Evolutionary conservation across 2,329 filamentous ascomycete genomes (phyloP).

Genomic region (Monosporascus sp.): DNA sequence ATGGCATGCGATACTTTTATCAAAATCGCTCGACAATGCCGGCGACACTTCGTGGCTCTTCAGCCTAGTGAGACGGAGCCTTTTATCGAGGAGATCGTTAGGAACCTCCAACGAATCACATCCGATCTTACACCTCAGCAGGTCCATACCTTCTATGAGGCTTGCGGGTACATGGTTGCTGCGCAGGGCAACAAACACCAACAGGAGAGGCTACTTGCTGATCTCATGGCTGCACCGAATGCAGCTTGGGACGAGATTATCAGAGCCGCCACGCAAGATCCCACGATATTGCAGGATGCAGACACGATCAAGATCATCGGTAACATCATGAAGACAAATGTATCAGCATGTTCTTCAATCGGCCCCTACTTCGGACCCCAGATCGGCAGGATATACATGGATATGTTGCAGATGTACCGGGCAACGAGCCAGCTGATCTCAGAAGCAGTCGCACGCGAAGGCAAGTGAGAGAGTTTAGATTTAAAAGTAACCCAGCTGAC

Average conservation of each 20-base stretch:
- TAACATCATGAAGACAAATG: slow-evolving; percentile 99
- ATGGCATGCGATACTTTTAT: slow-evolving; percentile 99
- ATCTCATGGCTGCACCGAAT: slow-evolving; percentile 92
- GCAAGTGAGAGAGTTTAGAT: slow-evolving; percentile 38
- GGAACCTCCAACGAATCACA: slow-evolving; percentile 93
- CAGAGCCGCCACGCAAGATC: slow-evolving; percentile 76
- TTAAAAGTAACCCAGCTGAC: slow-evolving; percentile 27
- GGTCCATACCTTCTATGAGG: slow-evolving; percentile 98
- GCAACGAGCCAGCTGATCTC: slow-evolving; percentile 96
- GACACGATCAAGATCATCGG: slow-evolving; percentile 98
- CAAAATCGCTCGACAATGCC: slow-evolving; percentile 98
- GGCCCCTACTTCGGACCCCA: slow-evolving; percentile 97
- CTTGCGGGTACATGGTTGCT: slow-evolving; percentile 98
- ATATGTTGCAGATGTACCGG: slow-evolving; percentile 99
- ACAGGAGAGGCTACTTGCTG: slow-evolving; percentile 85
- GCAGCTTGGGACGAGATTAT: slow-evolving; percentile 95
- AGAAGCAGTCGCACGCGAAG: slow-evolving; percentile 80
- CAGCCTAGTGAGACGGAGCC: slow-evolving; percentile 92
- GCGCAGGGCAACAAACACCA: slow-evolving; percentile 93
- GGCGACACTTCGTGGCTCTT: slow-evolving; percentile 92
- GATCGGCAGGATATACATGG: slow-evolving; percentile 93
- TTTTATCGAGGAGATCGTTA: slow-evolving; percentile 97
- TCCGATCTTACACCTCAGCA: slow-evolving; percentile 93
- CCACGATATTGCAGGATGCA: slow-evolving; percentile 79
- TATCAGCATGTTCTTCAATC: slow-evolving; percentile 95